Conservation (phyloP, 129 eudicot species). For the Ambrosia trifida region DNA sequence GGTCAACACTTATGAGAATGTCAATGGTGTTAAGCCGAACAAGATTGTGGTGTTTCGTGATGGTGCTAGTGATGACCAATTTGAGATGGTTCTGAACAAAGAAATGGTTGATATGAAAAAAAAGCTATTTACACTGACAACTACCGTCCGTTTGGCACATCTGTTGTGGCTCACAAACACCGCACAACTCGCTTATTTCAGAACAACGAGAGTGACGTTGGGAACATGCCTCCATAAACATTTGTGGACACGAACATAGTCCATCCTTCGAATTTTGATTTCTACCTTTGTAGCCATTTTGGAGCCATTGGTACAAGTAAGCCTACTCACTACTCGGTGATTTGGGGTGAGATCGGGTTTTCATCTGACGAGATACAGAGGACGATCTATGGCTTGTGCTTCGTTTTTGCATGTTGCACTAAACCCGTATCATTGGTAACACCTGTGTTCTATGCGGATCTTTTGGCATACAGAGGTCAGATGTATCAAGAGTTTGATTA, state of each 20-base stretch:
- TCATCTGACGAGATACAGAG: conserved; percentile 63
- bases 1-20: conserved; percentile 41
- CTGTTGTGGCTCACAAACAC: conserved; percentile 70
- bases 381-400: conserved; percentile 65
- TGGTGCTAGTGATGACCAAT: conserved; percentile 83
- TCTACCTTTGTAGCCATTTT: conserved; percentile 67
- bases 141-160: conserved; percentile 57
- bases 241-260: conserved; percentile 63
- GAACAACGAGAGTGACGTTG: conserved; percentile 19
- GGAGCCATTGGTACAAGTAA: conserved; percentile 81
- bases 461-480: conserved; percentile 73
- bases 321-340: conserved; percentile 71
- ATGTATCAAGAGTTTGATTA: conserved; percentile 58
- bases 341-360: conserved; percentile 59
- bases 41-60: conserved; percentile 75
- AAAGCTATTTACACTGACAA: conserved; percentile 32
- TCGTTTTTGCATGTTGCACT: conserved; percentile 71
- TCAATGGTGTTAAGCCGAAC: conserved; percentile 48
- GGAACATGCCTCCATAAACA: conserved; percentile 74
- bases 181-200: conserved; percentile 64
- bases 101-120: conserved; percentile 56
- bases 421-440: conserved; percentile 81
- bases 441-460: conserved; percentile 83
- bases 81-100: conserved; percentile 66
- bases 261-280: conserved; percentile 65